Conservation (phyloP, 2,329 filamentous ascomycete species). For the Fusarium albidum region DNA sequence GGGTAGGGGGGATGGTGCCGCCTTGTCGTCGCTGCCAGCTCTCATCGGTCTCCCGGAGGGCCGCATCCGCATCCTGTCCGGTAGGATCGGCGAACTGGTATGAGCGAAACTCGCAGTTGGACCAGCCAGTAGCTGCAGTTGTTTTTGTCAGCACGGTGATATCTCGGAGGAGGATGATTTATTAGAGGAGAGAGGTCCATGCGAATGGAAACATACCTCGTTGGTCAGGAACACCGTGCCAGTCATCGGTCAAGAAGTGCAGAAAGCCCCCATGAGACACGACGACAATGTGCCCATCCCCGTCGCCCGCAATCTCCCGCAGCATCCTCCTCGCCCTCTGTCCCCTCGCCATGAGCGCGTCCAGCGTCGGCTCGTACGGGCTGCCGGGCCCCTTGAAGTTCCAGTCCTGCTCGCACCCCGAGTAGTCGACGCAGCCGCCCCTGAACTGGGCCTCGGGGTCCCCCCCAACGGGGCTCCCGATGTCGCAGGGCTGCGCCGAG, state of each 20-base stretch:
- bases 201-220: conserved; percentile 52
- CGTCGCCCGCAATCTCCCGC: conserved; percentile 54
- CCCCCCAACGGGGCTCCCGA: conserved; percentile 66
- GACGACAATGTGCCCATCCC: conserved; percentile 72
- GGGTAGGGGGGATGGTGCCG: conserved; percentile 49
- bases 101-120: conserved; percentile 75
- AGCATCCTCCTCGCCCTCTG: conserved; percentile 68
- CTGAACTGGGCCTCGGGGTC: conserved; percentile 70
- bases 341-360: conserved; percentile 68
- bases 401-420: conserved; percentile 80
- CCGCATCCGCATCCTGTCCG: conserved; percentile 57
- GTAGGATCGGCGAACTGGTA: conserved; percentile 68
- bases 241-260: conserved; percentile 87
- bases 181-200: no score
- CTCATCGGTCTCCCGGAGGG: conserved; percentile 56
- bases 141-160: conserved; percentile 12
- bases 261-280: conserved; percentile 86
- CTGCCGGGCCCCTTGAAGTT: conserved; percentile 63
- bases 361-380: conserved; percentile 55
- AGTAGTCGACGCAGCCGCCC: conserved; percentile 62
- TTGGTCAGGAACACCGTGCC: conserved; percentile 63
- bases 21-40: conserved; percentile 58
- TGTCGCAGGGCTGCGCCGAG: conserved; percentile 77
- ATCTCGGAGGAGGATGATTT: not conserved
- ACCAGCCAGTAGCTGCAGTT: conserved; percentile 72